Base-by-base conservation (phyloP, 2,329 filamentous ascomycete species). In the Colletotrichum godetiae region DNA sequence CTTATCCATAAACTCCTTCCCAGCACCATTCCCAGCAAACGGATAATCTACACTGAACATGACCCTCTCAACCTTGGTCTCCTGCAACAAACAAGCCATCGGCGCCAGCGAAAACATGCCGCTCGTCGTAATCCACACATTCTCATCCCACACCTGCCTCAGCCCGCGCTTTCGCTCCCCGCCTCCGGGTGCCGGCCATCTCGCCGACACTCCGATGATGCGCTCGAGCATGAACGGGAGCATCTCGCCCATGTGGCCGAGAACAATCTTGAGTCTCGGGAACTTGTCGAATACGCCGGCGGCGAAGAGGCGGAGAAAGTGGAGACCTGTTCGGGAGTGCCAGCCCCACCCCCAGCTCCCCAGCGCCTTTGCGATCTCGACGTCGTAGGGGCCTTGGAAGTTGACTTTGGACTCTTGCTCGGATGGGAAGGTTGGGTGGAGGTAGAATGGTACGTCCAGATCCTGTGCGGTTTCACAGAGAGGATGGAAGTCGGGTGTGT, bases 11-110 rank as follows among this genome's bases (percentile, higher is more conserved):
- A 88, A 89, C 11, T 79, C 80, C 42, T 82, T 78, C 0, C 88
- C 89, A 13, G 84, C 83, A 64, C 86, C 84, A 71, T 86, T 89
- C 49, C 80, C 80, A 46, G 84, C 83, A 63, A 90, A 90, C 0
- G 89, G 90, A 75, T 90, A 91, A 76, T 91, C 89, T 5, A 90
- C 85, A 71, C 86, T 89, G 75, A 88, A 91, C 77, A 91, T 69
- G 3, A 91, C 82, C 19, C 83, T 82, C 35, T 90, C 87, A 22
- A 84, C 81, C 31, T 81, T 82, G 1, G 85, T 88, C 10, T 85
- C 85, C 68, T 84, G 75, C 56, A 87, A 66, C 11, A 87, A 76
- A 61, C 81, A 84, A 2, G 83, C 83, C 81, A 91, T 77, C 5
- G 85, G 86, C 68, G 80, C 83, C 19, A 90, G 73, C 52, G 84